Evolutionary conservation across 1,139 yeast species (phyloP), one percentile per base, ranked within the genome.

Genomic region (Blastobotrys elegans): DNA sequence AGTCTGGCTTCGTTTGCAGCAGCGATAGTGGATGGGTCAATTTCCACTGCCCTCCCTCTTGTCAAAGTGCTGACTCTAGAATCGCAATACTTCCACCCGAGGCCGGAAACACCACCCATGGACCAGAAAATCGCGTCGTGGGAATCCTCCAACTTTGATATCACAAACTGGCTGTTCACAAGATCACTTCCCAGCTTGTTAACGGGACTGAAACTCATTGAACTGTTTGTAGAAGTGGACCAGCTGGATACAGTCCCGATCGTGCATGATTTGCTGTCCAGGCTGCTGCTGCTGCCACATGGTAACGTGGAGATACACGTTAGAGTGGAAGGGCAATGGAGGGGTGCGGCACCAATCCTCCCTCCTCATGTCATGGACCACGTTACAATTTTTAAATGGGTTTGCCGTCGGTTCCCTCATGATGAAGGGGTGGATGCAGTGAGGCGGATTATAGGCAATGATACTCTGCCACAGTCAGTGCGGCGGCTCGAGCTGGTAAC

Each of bases 41-140:
- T 42, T 4, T 13, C 18, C 13, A 17, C 16, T 2, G 34, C 35
- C 13, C 27, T 42, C 4, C 40, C 46, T 2, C 16, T 35, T 14
- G 46, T 42, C n/a, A 42, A 29, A n/a, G 30, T 42, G 18, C 35
- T 42, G 29, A 34, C 46, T 17, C 34, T 42, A 5, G 46, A 42
- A 17, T n/a, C 34, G 10, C 33, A 42, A 21, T 42, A 42, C 26
- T 42, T 18, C 29, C 46, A 42, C 24, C 46, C 46, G 8, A 10
- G 13, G 14, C 34, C 40, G 13, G 16, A 14, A 7, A 22, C 20
- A 13, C 14, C 24, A 13, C 44, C 44, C 13, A 41, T 41, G 44
- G 44, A 41, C 21, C 46, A 42, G 18, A 18, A 42, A 14, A 18
- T 35, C 2, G 16, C 40, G 13, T 4, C 14, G 16, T n/a, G n/a